phyloP scores from a whole-genome alignment of 768 basidiomycete genomes.

The Amanita subjunquillea region DNA sequence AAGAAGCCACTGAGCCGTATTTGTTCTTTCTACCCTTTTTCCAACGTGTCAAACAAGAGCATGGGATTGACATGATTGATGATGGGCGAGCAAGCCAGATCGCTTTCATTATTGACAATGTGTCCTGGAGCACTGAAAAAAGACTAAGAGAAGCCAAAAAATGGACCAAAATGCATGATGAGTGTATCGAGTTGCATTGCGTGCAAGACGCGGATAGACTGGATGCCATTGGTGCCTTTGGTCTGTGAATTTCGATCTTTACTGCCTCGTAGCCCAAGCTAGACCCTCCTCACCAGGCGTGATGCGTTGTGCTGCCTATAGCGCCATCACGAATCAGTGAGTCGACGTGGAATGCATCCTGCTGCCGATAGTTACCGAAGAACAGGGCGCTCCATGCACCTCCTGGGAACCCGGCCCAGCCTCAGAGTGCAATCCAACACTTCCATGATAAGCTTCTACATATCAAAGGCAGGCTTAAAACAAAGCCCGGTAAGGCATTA shows the following conservation, averaged over 20 bases:
- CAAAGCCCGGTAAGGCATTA: slow-evolving; percentile 53
- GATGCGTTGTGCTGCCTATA: slow-evolving; percentile 63
- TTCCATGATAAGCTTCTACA: slow-evolving; percentile 81
- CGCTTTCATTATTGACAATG: slow-evolving; percentile 58
- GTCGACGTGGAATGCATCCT: neutral
- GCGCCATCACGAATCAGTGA: slow-evolving; percentile 40
- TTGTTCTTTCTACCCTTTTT: slow-evolving; percentile 63
- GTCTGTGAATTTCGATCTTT: slow-evolving; percentile 27
- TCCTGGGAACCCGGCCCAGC: slow-evolving; percentile 29
- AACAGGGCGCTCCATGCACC: slow-evolving; percentile 37
- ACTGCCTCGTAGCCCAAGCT: neutral
- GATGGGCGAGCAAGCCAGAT: slow-evolving; percentile 52
- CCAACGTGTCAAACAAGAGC: slow-evolving; percentile 26
- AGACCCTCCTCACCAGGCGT: slow-evolving; percentile 28
- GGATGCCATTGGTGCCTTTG: slow-evolving; percentile 77
- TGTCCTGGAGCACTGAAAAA: slow-evolving; percentile 83
- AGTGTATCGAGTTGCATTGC: slow-evolving; percentile 69
- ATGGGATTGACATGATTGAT: slow-evolving; percentile 43
- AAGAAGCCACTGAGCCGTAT: slow-evolving; percentile 49
- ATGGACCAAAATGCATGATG: slow-evolving; percentile 59
- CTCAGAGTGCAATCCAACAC: slow-evolving; percentile 60
- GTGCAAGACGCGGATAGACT: slow-evolving; percentile 75
- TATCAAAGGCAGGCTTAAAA: slow-evolving; percentile 70
- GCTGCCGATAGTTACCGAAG: neutral
- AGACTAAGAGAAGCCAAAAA: slow-evolving; percentile 41